A percentile compares a stretch with the other conserved stretches of the same genome.
phyloP scores from a whole-genome alignment of 257 asterid species.

The Solanum dulcamara region DNA sequence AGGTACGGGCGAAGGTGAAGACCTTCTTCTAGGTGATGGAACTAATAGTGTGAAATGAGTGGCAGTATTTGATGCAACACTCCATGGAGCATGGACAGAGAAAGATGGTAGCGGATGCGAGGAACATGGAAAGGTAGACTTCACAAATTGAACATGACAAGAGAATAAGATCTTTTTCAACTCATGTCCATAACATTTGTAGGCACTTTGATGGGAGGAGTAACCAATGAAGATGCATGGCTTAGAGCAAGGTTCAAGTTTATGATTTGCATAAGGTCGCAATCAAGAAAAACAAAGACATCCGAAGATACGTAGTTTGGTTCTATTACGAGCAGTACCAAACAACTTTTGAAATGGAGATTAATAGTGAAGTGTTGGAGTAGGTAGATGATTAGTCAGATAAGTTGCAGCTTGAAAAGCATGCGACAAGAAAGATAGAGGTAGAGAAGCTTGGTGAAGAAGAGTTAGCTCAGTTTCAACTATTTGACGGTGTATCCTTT shows the following conservation, averaged over 20 bases:
- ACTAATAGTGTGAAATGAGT: neutral
- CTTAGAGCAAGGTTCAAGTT: neutral
- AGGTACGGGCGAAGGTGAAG: neutral
- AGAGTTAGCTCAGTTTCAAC: neutral
- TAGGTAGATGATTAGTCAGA: conserved; percentile 3
- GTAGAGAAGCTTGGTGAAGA: neutral
- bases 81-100: neutral
- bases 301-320: neutral
- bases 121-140: neutral
- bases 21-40: neutral
- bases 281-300: conserved; percentile 5
- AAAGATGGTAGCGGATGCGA: too few species aligned
- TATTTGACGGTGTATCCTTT: neutral
- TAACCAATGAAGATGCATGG: neutral
- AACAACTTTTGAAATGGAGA: neutral
- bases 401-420: neutral
- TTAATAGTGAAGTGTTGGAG: neutral
- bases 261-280: neutral
- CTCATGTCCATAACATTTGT: neutral
- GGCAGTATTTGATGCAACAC: neutral
- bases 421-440: neutral
- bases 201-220: neutral
- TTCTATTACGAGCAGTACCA: neutral
- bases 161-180: neutral
- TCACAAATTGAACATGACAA: neutral